phyloP scores from a whole-genome alignment of 2,329 filamentous ascomycete species.

The Monilinia aucupariae region DNA sequence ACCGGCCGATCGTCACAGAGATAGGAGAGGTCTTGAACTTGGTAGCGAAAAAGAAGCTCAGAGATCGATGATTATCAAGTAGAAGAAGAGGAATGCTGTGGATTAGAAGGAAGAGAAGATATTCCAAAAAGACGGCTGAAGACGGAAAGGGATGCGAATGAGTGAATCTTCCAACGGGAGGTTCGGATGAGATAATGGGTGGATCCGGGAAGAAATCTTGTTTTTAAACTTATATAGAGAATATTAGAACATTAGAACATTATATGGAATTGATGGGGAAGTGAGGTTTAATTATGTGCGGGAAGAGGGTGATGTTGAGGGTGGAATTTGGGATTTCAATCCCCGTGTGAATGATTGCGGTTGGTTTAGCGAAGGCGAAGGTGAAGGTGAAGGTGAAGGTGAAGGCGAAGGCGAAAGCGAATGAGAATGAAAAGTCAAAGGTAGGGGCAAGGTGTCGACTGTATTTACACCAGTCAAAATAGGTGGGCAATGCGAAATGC shows the following conservation, averaged over 20 bases:
- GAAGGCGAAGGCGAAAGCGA: too few relatives aligned
- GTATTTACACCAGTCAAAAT: too few relatives aligned
- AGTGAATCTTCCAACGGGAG: background rate
- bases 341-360: background rate
- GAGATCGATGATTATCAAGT: background rate
- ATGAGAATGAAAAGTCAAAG: too few relatives aligned
- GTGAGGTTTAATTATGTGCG: background rate
- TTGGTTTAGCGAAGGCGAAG: background rate
- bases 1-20: background rate
- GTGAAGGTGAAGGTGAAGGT: too few relatives aligned
- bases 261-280: background rate
- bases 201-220: background rate
- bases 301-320: background rate
- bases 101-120: background rate
- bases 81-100: background rate
- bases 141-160: background rate
- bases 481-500: too few relatives aligned
- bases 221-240: background rate
- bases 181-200: background rate
- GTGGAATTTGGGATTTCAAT: background rate
- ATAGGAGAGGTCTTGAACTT: background rate
- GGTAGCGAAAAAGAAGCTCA: background rate
- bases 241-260: background rate
- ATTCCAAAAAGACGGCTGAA: background rate
- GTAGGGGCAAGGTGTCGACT: too few relatives aligned